A percentile compares a stretch with the other conserved stretches of the same genome.
These are phyloP conservation scores for Trichosanthes truncata DNA, from an alignment of 306 rosid genomes.

Conservation along the genomic window DNA sequence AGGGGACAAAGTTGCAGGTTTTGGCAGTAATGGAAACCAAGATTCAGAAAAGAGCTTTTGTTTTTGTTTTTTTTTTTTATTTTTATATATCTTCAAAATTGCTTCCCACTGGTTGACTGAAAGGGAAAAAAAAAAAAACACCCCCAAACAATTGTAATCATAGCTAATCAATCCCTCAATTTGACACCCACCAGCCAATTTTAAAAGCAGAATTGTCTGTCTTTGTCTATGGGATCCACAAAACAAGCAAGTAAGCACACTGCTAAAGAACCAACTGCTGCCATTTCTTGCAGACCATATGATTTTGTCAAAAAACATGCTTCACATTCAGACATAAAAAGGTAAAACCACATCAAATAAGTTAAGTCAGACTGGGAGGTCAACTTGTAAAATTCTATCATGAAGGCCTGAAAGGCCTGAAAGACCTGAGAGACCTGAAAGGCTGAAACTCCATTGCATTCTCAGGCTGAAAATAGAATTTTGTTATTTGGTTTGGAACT, in stretches of 20 bases:
- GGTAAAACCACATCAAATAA: neutral
- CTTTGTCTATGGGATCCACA: conserved; percentile 9
- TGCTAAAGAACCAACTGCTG: neutral
- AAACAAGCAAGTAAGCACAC: neutral
- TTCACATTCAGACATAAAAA: neutral
- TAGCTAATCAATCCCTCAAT: neutral
- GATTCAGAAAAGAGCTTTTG: neutral
- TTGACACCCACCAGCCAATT: neutral
- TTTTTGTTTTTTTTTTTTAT: neutral
- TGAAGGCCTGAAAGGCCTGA: neutral
- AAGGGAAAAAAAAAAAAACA: neutral
- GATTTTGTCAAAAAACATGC: conserved; percentile 8
- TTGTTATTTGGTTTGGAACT: neutral
- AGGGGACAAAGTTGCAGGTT: conserved; percentile 8
- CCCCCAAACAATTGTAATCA: neutral
- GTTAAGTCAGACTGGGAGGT: neutral
- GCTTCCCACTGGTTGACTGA: neutral
- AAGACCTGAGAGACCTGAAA: neutral
- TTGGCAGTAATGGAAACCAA: conserved; percentile 5
- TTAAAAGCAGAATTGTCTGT: conserved; percentile 1
- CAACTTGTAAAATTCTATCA: neutral
- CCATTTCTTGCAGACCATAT: neutral
- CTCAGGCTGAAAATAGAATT: neutral
- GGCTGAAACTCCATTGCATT: neutral
- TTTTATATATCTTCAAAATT: neutral